phyloP scores from a whole-genome alignment of 2,329 filamentous ascomycete genomes.

The Penicillium freii region DNA sequence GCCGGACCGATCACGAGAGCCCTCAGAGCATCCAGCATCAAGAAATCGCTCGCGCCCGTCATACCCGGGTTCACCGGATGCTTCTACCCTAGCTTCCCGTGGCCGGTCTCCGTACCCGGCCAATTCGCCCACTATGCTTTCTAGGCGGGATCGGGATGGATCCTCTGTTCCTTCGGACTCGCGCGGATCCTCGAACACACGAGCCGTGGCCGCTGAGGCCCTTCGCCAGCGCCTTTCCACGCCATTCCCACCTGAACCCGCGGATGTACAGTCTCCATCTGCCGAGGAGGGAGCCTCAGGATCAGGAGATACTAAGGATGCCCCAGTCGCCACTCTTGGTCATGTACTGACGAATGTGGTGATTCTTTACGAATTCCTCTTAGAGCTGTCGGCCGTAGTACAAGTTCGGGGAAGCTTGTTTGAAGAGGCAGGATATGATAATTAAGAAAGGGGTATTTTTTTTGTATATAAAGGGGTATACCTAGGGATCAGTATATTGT shows the following conservation, averaged over 20 bases:
- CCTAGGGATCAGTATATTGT: neutral
- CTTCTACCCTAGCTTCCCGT: constrained; percentile 13
- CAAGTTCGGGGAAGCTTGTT: constrained; percentile 74
- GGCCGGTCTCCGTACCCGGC: constrained; percentile 19
- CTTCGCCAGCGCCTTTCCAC: constrained; percentile 37
- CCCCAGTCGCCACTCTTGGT: constrained; percentile 63
- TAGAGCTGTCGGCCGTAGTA: constrained; percentile 72
- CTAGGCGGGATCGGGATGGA: constrained; percentile 27
- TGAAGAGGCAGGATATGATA: constrained; percentile 66
- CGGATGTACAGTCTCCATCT: neutral
- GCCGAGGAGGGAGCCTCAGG: constrained; percentile 10
- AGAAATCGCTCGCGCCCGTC: constrained; percentile 20
- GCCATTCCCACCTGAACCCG: constrained; percentile 26
- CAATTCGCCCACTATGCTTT: constrained; percentile 6
- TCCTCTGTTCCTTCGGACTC: constrained; percentile 23
- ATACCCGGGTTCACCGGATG: constrained; percentile 22
- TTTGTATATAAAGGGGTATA: neutral
- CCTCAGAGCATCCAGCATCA: constrained; percentile 23
- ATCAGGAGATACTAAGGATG: constrained; percentile 28
- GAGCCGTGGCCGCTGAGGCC: constrained; percentile 28
- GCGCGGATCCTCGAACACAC: constrained; percentile 27
- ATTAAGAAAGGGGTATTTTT: neutral
- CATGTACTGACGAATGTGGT: constrained; percentile 78
- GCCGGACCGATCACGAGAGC: constrained; percentile 20
- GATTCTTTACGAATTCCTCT: constrained; percentile 74